phyloP scores from a whole-genome alignment of 345 rosid genomes.

The Populus pruinosa region DNA sequence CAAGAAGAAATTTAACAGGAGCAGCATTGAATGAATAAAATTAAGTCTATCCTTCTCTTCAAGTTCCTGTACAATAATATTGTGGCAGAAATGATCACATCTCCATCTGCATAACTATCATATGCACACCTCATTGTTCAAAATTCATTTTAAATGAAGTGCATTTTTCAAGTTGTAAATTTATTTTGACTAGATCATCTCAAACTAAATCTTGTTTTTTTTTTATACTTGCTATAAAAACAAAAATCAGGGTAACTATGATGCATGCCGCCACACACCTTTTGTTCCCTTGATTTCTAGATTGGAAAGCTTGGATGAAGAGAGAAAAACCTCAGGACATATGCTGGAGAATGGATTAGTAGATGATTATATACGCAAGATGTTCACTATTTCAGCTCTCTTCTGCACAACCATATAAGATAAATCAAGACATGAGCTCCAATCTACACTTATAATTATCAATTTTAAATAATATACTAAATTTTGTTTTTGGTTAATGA shows the following conservation, averaged over 20 bases:
- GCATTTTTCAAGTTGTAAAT: not conserved
- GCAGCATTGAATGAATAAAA: not conserved
- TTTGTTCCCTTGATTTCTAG: not conserved
- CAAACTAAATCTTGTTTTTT: not conserved
- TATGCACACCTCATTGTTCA: not conserved
- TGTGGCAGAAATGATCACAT: not conserved
- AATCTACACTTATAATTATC: too few relatives aligned
- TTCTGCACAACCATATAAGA: too few relatives aligned
- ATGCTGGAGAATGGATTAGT: not conserved
- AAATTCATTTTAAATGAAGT: not conserved
- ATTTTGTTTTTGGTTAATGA: too few relatives aligned
- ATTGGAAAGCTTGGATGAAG: not conserved
- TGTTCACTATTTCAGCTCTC: not conserved
- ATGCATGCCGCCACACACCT: not conserved
- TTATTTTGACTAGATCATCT: not conserved
- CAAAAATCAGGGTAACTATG: not conserved
- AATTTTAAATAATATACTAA: too few relatives aligned
- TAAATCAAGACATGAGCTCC: too few relatives aligned
- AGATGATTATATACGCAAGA: not conserved
- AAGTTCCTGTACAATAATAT: too few relatives aligned
- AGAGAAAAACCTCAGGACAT: not conserved
- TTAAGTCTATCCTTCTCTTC: too few relatives aligned
- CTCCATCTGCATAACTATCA: not conserved
- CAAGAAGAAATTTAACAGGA: not conserved
- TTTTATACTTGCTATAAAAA: not conserved